Conservation (phyloP, 2,329 filamentous ascomycete genomes). For the Didymella pinodella region DNA sequence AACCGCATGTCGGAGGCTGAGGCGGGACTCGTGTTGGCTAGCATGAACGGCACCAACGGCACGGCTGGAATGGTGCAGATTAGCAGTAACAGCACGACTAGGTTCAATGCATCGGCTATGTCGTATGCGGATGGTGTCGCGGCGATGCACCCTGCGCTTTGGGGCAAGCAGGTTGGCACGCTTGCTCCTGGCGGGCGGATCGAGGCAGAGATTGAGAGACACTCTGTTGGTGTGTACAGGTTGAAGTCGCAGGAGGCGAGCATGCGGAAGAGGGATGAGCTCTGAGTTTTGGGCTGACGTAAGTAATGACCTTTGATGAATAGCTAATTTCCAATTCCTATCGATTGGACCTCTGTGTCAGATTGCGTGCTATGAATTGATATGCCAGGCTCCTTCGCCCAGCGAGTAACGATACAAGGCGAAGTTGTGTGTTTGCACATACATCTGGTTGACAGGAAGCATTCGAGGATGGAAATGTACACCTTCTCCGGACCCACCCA, state of each 20-base stretch:
- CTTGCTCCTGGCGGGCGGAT: constrained; percentile 56
- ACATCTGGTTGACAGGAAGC: no score
- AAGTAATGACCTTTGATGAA: background rate
- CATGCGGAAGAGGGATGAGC: constrained; percentile 55
- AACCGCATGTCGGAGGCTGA: constrained; percentile 60
- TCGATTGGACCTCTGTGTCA: background rate
- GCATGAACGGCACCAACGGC: constrained; percentile 53
- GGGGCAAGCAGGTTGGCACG: constrained; percentile 57
- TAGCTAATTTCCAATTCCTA: background rate
- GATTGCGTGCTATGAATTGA: background rate
- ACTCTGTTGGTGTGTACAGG: constrained; percentile 62
- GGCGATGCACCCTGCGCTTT: constrained; percentile 54
- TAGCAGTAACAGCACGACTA: constrained; percentile 44
- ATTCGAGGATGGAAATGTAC: no score
- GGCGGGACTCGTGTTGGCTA: constrained; percentile 55
- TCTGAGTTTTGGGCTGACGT: constrained; percentile 37
- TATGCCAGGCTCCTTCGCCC: no score
- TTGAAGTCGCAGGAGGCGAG: constrained; percentile 47
- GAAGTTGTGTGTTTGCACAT: no score
- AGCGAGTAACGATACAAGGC: no score
- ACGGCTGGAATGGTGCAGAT: constrained; percentile 28
- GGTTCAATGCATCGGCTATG: constrained; percentile 60
- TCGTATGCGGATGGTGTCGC: constrained; percentile 59
- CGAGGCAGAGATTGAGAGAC: constrained; percentile 55
- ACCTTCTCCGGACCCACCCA: no score